Evolutionary conservation across 177 flowering plant species (phyloP).

Genomic region (Vitis hybrid): DNA sequence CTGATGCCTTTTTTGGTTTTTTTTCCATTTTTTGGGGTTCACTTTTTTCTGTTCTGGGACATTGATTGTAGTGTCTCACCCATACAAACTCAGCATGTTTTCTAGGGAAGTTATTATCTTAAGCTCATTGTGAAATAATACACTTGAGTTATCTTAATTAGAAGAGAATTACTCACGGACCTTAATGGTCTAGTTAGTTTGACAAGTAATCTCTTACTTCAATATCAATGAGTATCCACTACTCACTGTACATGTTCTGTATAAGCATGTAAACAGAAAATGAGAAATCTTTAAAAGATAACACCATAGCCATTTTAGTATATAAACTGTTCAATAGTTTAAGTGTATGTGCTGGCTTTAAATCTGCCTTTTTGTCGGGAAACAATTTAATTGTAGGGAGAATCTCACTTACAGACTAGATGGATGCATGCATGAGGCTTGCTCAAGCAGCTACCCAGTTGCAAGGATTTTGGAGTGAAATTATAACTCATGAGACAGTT

Average conservation of each 20-base stretch:
- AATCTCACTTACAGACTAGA: too few species aligned
- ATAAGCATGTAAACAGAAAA: not conserved
- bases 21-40: not conserved
- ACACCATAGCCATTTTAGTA: not conserved
- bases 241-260: too few species aligned
- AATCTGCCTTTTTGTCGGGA: too few species aligned
- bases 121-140: not conserved
- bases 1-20: too few species aligned
- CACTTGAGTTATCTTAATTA: not conserved
- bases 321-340: too few species aligned
- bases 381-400: too few species aligned
- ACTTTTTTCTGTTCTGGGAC: not conserved
- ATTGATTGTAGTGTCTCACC: not conserved
- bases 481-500: too few species aligned
- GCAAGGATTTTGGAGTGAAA: too few species aligned
- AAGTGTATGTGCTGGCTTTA: too few species aligned
- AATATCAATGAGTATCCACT: too few species aligned
- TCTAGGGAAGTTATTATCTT: not conserved
- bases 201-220: not conserved
- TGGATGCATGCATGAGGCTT: too few species aligned
- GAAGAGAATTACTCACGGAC: not conserved
- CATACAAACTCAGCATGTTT: not conserved
- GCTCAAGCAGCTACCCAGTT: too few species aligned
- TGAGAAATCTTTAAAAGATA: not conserved
- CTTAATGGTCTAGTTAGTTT: not conserved